A percentile compares a stretch with the other conserved stretches of the same genome.
Conservation (phyloP, 495 filamentous ascomycete species). For the Penicillium manginii region DNA sequence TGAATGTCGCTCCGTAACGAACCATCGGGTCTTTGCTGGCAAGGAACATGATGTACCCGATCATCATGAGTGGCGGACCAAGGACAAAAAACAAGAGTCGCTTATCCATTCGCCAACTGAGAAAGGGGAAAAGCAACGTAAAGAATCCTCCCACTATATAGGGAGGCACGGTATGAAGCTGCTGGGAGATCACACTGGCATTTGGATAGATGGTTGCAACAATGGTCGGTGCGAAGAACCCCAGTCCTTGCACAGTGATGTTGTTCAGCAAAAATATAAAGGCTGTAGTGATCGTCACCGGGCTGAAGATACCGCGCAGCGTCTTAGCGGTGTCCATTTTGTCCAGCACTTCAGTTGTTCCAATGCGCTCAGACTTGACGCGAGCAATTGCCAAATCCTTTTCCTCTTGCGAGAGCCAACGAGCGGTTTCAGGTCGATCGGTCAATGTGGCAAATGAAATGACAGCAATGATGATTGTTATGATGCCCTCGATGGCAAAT, state of each 20-base stretch:
- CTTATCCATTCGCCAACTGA: conserved; percentile 62
- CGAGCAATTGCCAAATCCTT: conserved; percentile 64
- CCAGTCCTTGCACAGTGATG: conserved; percentile 60
- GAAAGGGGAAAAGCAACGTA: conserved; percentile 61
- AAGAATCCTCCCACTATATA: conserved; percentile 73
- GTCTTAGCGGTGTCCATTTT: conserved; percentile 49
- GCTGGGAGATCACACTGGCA: conserved; percentile 57
- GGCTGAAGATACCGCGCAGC: conserved; percentile 53
- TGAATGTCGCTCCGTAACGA: conserved; percentile 73
- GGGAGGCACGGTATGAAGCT: conserved; percentile 72
- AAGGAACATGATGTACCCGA: conserved; percentile 75
- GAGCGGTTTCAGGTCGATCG: conserved; percentile 66
- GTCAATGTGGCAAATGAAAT: conserved; percentile 65
- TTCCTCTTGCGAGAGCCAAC: conserved; percentile 67
- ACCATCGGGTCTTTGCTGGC: conserved; percentile 53
- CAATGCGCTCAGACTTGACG: conserved; percentile 67
- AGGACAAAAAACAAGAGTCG: conserved; percentile 52
- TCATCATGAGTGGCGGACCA: conserved; percentile 59
- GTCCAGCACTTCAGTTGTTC: conserved; percentile 62
- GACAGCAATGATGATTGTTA: conserved; percentile 62
- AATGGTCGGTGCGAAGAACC: conserved; percentile 75
- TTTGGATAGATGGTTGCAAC: conserved; percentile 64
- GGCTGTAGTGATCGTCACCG: conserved; percentile 48
- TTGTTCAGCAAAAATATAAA: conserved; percentile 59
- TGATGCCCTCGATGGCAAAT: conserved; percentile 77